Base-by-base conservation (phyloP, 2,329 filamentous ascomycete species). In the Epichloe coenophiala region DNA sequence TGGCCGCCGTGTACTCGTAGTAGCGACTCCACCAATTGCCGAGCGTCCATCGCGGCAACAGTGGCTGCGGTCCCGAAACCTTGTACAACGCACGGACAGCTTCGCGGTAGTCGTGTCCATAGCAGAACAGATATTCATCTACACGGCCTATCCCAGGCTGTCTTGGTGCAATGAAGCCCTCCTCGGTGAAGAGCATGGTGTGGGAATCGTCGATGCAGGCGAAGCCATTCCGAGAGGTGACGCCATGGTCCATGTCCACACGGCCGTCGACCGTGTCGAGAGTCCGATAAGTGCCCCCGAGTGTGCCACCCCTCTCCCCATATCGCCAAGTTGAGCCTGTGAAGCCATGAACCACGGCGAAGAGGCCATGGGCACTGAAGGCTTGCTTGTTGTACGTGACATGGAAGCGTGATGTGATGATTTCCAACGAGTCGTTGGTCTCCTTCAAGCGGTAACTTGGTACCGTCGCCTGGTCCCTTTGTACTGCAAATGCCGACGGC, bases 1-100 rank as follows among this genome's bases (percentile, higher is more conserved):
- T 75, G 2, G 73, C 65, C 31, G 71, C 69, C 0, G 65, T 68
- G 58, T 83, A 84, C 2, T 70, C 71, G 57, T 83, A 74, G 60
- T 82, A 83, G 7, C 80, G 68, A 44, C 74, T 78, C 80, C 80
- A 83, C 80, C 80, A 84, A 55, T 83, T 83, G 0, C 80, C 79
- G 38, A 83, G 64, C 0, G 75, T 70, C 68, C 74, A 82, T 13
- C 78, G 68, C 0, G 78, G 78, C 1, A 82, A 60, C 9, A 72
- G 51, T 3, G 78, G 78, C 55, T 80, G 76, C 19, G 65, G 67
- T 3, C 78, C 78, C 2, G 77, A 80, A 12, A 83, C 61, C 1
- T 68, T 65, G 58, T 79, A 81, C 37, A 78, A 72, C 0, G 72
- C 71, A 51, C 70, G 69, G 48, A 82, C 70, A 15, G 77, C 77